Percentiles rank a stretch among this genome's conserved stretches.
These are phyloP conservation scores for Penicillium robsamsonii DNA, from an alignment of 495 filamentous ascomycete species.

Conservation along the genomic window DNA sequence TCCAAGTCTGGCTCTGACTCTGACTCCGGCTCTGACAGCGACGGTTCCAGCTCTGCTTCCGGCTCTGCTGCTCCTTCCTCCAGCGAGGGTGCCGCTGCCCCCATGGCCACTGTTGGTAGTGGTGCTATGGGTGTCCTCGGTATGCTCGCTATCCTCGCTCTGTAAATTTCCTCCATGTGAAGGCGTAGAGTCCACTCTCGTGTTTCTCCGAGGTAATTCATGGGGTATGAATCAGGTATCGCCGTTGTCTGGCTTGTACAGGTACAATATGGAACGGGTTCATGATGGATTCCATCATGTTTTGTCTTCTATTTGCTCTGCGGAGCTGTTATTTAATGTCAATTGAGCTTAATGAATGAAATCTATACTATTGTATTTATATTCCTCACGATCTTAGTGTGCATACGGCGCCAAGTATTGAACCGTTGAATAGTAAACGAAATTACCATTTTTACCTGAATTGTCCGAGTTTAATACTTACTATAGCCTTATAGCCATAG, in stretches of 20 bases:
- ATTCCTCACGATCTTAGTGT: background rate
- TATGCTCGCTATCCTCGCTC: constrained; percentile 41
- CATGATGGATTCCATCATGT: constrained; percentile 9
- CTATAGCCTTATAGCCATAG: background rate
- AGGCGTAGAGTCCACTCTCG: background rate
- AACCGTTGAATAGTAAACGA: background rate
- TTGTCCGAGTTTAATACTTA: background rate
- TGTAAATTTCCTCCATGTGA: constrained; percentile 26
- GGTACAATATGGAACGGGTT: constrained; percentile 12
- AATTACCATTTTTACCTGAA: background rate
- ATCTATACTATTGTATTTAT: constrained; percentile 1
- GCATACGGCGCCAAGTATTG: background rate
- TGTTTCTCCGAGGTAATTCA: background rate
- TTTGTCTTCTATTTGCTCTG: constrained; percentile 17
- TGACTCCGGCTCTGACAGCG: constrained; percentile 10
- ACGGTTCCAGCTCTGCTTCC: constrained; percentile 6
- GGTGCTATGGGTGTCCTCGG: constrained; percentile 40
- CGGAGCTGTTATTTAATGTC: constrained; percentile 23
- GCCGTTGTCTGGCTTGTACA: constrained; percentile 15
- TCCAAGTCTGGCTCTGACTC: constrained; percentile 9
- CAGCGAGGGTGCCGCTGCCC: constrained; percentile 32
- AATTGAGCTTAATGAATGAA: constrained; percentile 12
- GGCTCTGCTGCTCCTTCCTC: constrained; percentile 26
- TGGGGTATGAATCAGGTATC: constrained; percentile 15
- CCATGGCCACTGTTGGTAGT: constrained; percentile 36